Evolutionary conservation across 2,329 filamentous ascomycete genomes (phyloP), one percentile per base, ranked within the genome.

Genomic region (Talaromyces islandicus): DNA sequence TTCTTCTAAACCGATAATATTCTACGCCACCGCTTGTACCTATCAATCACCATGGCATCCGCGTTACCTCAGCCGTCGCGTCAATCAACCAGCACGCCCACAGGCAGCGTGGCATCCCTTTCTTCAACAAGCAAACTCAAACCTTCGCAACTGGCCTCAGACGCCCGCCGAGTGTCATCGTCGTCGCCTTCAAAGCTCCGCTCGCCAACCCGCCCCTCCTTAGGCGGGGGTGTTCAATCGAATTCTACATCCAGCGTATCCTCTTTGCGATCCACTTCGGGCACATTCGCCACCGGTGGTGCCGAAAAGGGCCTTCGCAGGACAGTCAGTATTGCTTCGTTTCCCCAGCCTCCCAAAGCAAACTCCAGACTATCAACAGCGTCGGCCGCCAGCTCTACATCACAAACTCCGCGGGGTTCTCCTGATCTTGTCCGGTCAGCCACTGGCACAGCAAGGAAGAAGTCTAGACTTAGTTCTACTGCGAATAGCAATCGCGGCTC

Each of bases 241-340:
- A 75, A 70, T 51, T 77, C 83, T 7, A 79, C 78, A 10, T 80
- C 82, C 5, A 78, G 81, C 55, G 75, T 88, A 11, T 82, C 85
- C 5, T 80, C 84, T 17, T 78, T 84, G 19, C 84, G 83, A 61
- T 79, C 83, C 2, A 75, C 81, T 6, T 81, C 85, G 9, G 79
- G 78, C 38, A 76, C 85, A 14, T 86, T 84, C 63, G 78, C 79
- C 5, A 68, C 80, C 12, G 72, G 71, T 43, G 78, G 77, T 32
- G 79, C 84, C 5, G 85, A 86, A 27, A 92, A 88, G 73, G 85
- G 87, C 1, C 76, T 97, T 59, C 86, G 92, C 63, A 95, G 95
- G 76, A 90, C 90, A 0, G 88, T 96, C 69, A 97, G 92, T 80
- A 96, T 97, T 70, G 93, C 92, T 71, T 88, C 91, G 0, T 97